Conservation (phyloP, 306 rosid genomes). For the Trifolium dubium region DNA sequence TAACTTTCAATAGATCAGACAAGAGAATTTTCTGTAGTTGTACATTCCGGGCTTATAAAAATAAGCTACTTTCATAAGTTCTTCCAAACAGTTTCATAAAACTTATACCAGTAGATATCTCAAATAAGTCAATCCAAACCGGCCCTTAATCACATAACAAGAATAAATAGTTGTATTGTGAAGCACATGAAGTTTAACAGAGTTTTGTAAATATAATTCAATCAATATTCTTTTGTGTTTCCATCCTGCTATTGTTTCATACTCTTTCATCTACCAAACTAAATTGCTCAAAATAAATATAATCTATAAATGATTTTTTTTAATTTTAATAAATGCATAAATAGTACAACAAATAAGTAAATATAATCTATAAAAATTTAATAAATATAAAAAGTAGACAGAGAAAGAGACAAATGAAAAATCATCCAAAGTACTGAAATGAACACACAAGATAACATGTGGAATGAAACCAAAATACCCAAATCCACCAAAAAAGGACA, state of each 20-base stretch:
- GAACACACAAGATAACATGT: conserved; percentile 6
- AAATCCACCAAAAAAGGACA: not conserved
- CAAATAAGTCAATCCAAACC: no score
- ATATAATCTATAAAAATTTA: not conserved
- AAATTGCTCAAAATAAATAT: not conserved
- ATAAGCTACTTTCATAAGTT: no score
- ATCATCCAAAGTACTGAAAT: conserved; percentile 5
- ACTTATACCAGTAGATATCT: no score
- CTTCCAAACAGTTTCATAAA: no score
- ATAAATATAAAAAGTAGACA: conserved; percentile 3
- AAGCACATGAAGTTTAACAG: not conserved
- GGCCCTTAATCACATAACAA: no score
- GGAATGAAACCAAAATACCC: not conserved
- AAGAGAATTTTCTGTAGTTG: not conserved
- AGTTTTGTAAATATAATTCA: conserved; percentile 1
- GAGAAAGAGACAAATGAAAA: conserved; percentile 1
- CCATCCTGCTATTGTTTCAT: not conserved
- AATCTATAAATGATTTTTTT: not conserved
- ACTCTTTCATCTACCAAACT: conserved; percentile 4
- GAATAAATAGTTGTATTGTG: no score
- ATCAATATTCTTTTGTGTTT: conserved; percentile 1
- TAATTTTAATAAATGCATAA: not conserved
- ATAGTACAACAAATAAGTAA: conserved; percentile 14
- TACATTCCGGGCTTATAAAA: not conserved
- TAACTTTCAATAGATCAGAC: not conserved